Percentiles rank a stretch among this genome's conserved stretches.
Evolutionary conservation across 139 green algal genomes (phyloP).

Genomic region (Chlorella sp.): DNA sequence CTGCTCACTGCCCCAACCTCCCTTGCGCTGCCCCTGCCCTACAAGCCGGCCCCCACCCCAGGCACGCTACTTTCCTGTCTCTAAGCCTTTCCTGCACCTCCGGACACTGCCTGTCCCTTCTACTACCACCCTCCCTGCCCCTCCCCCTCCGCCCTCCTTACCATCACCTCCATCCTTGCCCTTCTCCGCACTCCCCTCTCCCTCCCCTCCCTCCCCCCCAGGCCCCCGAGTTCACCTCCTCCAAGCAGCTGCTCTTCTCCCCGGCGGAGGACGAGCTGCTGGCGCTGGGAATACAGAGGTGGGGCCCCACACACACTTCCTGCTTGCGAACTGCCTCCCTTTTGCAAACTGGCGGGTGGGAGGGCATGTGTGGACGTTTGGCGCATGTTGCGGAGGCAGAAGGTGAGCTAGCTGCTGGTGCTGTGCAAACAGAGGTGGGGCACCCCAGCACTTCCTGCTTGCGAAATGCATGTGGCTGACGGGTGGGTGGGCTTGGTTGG

Average conservation of each 20-base stretch:
- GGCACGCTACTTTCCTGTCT: too few species aligned
- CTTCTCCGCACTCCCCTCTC: neutral
- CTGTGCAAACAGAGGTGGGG: neutral
- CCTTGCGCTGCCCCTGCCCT: neutral
- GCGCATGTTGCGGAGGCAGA: too few species aligned
- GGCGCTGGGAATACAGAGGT: conserved; percentile 46
- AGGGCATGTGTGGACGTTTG: neutral
- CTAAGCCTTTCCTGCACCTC: too few species aligned
- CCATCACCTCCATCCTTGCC: too few species aligned
- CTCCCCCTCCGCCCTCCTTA: neutral
- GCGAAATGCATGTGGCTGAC: too few species aligned
- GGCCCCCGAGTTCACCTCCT: neutral
- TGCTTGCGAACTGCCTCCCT: neutral
- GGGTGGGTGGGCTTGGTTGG: neutral
- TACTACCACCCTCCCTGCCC: too few species aligned
- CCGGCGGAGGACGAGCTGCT: conserved; percentile 49
- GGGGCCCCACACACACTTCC: neutral
- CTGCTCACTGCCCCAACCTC: too few species aligned
- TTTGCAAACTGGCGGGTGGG: neutral
- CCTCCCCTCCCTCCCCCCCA: neutral
- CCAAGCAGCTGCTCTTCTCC: conserved; percentile 38
- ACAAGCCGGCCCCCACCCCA: neutral
- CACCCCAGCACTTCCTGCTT: too few species aligned
- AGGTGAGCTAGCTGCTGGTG: too few species aligned
- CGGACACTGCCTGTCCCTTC: too few species aligned